A percentile compares a stretch with the other conserved stretches of the same genome.
These are phyloP conservation scores for Stylonectria norvegica DNA, from an alignment of 2,329 filamentous ascomycete genomes.

Conservation along the genomic window DNA sequence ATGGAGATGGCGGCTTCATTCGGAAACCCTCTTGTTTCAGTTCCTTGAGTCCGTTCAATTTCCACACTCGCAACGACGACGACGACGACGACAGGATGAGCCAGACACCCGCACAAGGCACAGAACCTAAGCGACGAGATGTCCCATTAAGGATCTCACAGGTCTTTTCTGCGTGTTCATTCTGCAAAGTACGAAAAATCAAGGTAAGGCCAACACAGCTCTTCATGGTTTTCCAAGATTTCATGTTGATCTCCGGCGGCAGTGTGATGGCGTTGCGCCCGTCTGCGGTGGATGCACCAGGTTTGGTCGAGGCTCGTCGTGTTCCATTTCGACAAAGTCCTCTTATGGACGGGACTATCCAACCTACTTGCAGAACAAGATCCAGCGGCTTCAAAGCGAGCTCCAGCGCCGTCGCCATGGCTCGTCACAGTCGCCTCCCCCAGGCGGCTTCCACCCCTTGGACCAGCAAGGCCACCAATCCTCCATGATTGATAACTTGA, in stretches of 20 bases:
- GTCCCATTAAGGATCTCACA: conserved; percentile 15
- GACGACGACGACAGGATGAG: conserved; percentile 2
- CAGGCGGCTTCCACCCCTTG: not conserved
- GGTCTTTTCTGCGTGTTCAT: conserved; percentile 22
- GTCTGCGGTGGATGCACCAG: conserved; percentile 22
- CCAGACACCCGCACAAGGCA: not conserved
- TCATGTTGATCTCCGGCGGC: not conserved
- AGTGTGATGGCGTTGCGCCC: conserved; percentile 19
- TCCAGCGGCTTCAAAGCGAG: conserved; percentile 11
- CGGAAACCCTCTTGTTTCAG: no score
- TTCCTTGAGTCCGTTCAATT: no score
- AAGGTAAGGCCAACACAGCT: conserved; percentile 8
- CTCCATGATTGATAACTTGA: conserved; percentile 19
- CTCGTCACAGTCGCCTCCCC: not conserved
- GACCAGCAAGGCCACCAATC: conserved; percentile 1
- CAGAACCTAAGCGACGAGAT: not conserved
- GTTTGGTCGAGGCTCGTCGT: conserved; percentile 19
- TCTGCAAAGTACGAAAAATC: conserved; percentile 24
- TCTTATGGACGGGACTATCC: conserved; percentile 19
- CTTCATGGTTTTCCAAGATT: not conserved
- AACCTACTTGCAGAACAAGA: conserved; percentile 16
- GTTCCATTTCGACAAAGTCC: conserved; percentile 14
- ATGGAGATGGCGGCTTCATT: no score
- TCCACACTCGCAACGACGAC: no score
- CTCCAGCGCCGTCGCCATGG: conserved; percentile 4